Base-by-base conservation (phyloP, 306 rosid species). In the Dicorynia guianensis region DNA sequence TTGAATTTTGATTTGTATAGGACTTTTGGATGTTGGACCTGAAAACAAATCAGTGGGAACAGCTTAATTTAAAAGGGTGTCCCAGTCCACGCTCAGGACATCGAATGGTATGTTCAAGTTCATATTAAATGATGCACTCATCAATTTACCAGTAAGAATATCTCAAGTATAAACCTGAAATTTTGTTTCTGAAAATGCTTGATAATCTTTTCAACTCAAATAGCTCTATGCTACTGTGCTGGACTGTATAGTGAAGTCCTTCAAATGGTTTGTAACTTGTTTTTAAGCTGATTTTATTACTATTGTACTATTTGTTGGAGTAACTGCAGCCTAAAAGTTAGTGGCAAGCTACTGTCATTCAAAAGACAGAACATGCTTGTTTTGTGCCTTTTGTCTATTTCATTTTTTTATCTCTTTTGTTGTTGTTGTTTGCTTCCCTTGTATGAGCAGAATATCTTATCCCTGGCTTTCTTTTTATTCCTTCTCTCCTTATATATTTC, bases 21-120 rank as follows among this genome's bases (percentile, higher is more conserved):
- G 99, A 95, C 79, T 95, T 95, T 85, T 95, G 99, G 99, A 83
- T 89, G 88, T 67, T 95, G 82, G 97, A 95, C 85, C 78, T 95
- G 72, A 92, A 95, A 83, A 90, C 97, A 71, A 95, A 95, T 81
- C 99, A 95, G 76, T 95, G 99, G 99, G 99, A 95, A 78, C 97
- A 92, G 54, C 80, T 92, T 76, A 92, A 90, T 86, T 79, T 89
- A 54, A 95, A 95, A 80, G 97, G 99, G 20, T 79, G 92, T 78
- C 99, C 99, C 2, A 91, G 97, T 80, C 97, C 99, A 8, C 96
- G 99, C 49, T 95, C 97, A 4, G 99, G 99, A 70, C 99, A 95
- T 89, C 93, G 97, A 54, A 92, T 92, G 99, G 97, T 95, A 90
- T 82, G 81, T 69, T 73, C 75, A 8, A 50, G 59, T 68, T 79